Evolutionary conservation across 768 basidiomycete species (phyloP).

Genomic region (Baorangia bicolor): DNA sequence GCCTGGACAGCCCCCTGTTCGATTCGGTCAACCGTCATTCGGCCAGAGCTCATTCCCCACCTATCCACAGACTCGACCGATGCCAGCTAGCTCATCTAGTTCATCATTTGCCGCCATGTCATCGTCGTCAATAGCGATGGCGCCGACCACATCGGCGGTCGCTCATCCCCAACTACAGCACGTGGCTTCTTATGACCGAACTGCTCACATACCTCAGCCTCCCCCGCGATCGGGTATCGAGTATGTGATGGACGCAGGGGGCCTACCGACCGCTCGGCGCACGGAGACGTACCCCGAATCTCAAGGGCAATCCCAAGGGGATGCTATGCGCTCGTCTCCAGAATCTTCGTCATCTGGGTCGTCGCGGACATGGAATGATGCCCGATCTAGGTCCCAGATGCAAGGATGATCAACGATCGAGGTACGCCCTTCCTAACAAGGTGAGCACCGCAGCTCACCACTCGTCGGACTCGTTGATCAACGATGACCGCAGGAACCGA

Average conservation of each 20-base stretch:
- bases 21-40: conserved; percentile 29
- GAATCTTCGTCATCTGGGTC: conserved; percentile 20
- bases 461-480: not conserved
- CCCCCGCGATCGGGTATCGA: conserved; percentile 16
- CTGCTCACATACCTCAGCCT: not conserved
- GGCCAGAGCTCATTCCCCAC: conserved; percentile 17
- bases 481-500: not conserved
- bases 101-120: conserved; percentile 11
- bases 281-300: not conserved
- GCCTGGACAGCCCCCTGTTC: conserved; percentile 8
- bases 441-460: not conserved
- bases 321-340: not conserved
- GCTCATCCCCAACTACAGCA: not conserved
- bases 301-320: conserved; percentile 2
- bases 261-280: conserved; percentile 10
- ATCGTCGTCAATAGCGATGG: conserved; percentile 2
- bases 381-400: conserved; percentile 8
- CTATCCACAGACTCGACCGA: conserved; percentile 5
- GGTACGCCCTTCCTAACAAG: conserved; percentile 1
- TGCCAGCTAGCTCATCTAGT: not conserved
- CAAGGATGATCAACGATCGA: conserved; percentile 5
- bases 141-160: not conserved
- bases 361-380: conserved; percentile 19
- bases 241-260: conserved; percentile 7
- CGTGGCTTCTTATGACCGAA: conserved; percentile 9